Conservation (phyloP, 306 rosid species). For the Clitoria ternatea region DNA sequence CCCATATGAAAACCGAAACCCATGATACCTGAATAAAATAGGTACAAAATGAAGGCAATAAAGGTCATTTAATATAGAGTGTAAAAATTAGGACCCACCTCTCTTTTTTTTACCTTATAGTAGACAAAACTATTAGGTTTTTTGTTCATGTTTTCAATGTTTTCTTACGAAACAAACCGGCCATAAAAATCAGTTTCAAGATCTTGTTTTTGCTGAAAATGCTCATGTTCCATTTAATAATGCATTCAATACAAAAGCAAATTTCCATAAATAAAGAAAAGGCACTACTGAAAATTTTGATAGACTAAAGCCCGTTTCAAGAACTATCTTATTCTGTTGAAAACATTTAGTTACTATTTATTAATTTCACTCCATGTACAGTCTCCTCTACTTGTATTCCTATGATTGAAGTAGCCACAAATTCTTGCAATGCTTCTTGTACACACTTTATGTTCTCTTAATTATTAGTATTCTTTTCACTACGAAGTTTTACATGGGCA, state of each 20-base stretch:
- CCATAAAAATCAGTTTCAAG: background rate
- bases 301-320: background rate
- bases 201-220: background rate
- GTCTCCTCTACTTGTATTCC: background rate
- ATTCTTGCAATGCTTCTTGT: no score
- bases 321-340: background rate
- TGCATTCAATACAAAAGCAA: background rate
- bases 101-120: no score
- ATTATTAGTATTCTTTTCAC: background rate
- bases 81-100: no score
- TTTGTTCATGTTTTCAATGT: no score
- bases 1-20: no score
- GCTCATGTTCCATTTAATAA: background rate
- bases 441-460: no score
- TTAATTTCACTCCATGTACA: background rate
- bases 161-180: no score
- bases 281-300: background rate
- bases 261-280: background rate
- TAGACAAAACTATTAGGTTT: no score
- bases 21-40: no score
- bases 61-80: no score
- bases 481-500: background rate
- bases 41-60: no score
- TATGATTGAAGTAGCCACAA: background rate
- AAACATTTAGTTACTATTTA: background rate